Evolutionary conservation across 208 protist genomes (phyloP), one percentile per base, ranked within the genome.

Genomic region (Leishmania martiniquensis): DNA sequence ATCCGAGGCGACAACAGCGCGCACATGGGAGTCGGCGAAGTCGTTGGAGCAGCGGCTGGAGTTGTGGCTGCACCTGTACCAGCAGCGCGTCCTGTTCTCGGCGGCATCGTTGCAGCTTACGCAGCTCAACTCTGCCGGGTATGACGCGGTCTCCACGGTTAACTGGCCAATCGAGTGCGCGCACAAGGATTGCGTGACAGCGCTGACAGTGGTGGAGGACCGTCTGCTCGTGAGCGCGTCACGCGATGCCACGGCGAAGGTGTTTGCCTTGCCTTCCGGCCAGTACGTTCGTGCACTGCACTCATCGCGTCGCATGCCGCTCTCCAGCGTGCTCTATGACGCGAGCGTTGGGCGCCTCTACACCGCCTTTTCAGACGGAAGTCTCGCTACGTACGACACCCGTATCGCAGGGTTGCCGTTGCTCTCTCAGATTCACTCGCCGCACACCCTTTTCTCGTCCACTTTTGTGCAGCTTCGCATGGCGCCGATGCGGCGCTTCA

Each of bases 221-320:
- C 82, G 87, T 4, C 72, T 94, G 52, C 80, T 96, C 15, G 78
- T 94, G 37, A 90, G 81, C 55, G 85, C 79, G 17, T 89, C 87
- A 32, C 82, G 83, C 55, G 92, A 96, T 72, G 80, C 81, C 34
- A 85, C 85, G n/a, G 89, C 87, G 22, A 89, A 89, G 79, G 84
- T 96, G 52, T 93, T 91, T 77, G 77, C 85, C 0, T 77, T 96
- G 7, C 92, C 92, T 13, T 89, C 87, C 25, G 92, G 92, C 9
- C 71, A 81, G 52, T 81, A 83, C 66, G 22, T 89, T 32, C 75
- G 84, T 68, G 84, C 72, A 17, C 66, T 96, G 20, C 32, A 29
- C 10, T 79, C 83, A 15, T 68, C 86, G 5, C 75, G 88, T 34
- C 72, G 73, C 42, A 82, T 86, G 59, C 83, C 92, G 60, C 85